Percentiles rank a stretch among this genome's conserved stretches.
phyloP scores from a whole-genome alignment of 2,329 filamentous ascomycete genomes.

The Sporothrix schenckii region DNA sequence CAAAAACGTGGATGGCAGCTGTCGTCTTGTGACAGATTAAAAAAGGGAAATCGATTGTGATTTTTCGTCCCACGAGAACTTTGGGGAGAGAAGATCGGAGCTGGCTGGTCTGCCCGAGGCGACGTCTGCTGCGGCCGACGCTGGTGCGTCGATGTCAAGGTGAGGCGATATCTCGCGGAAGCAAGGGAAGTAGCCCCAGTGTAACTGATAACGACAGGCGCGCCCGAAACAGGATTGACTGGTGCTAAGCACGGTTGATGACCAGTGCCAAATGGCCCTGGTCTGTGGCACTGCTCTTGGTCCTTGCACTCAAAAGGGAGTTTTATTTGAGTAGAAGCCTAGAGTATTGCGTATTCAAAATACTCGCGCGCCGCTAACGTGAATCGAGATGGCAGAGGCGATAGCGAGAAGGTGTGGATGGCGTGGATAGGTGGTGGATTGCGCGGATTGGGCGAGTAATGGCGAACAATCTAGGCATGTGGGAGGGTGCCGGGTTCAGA shows the following conservation, averaged over 20 bases:
- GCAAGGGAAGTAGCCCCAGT: neutral
- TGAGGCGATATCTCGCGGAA: slow-evolving; percentile 24
- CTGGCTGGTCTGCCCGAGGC: neutral
- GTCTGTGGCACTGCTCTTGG: slow-evolving; percentile 20
- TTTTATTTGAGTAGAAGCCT: too few relatives aligned
- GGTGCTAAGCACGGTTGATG: neutral
- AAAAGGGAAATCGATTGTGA: neutral
- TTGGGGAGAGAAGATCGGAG: neutral
- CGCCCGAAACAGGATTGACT: slow-evolving; percentile 7
- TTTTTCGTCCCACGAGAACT: slow-evolving; percentile 18
- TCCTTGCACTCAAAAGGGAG: neutral
- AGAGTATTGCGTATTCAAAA: neutral
- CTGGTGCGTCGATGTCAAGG: slow-evolving; percentile 11
- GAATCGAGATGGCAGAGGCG: slow-evolving; percentile 28
- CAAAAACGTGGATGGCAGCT: neutral
- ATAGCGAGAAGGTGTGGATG: slow-evolving; percentile 28
- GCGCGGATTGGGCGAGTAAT: slow-evolving; percentile 34
- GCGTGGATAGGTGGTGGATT: slow-evolving; percentile 17
- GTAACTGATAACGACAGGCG: slow-evolving; percentile 16
- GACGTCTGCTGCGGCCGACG: neutral
- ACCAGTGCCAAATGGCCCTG: slow-evolving; percentile 3
- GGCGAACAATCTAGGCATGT: slow-evolving; percentile 30
- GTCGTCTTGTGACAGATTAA: neutral
- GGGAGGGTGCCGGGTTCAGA: slow-evolving; percentile 23
- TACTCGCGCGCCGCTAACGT: slow-evolving; percentile 27